Conservation (phyloP, 768 basidiomycete genomes). For the Russula virescens region DNA sequence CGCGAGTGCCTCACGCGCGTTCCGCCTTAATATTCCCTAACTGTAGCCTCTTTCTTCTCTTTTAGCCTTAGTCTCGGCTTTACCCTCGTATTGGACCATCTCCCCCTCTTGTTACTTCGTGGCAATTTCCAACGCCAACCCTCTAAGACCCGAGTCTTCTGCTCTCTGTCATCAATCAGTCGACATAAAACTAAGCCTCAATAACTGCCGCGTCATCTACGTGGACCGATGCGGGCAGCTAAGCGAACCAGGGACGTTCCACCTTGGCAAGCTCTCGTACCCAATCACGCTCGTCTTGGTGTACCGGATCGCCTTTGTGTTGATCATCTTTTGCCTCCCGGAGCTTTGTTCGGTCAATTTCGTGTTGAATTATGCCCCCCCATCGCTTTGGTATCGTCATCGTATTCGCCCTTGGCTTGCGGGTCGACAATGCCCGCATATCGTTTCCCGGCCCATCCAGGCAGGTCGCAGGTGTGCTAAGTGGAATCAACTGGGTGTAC, state of each 20-base stretch:
- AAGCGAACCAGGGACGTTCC: constrained; percentile 73
- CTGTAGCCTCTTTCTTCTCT: no score
- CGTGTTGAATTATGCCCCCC: constrained; percentile 66
- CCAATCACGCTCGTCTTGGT: constrained; percentile 54
- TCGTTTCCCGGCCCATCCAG: constrained; percentile 68
- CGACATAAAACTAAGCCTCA: no score
- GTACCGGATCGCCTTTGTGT: constrained; percentile 64
- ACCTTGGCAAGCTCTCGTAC: constrained; percentile 57
- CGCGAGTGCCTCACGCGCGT: no score
- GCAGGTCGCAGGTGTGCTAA: constrained; percentile 43
- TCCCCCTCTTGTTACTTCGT: no score
- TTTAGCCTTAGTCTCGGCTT: no score
- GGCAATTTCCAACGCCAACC: no score
- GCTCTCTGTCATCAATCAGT: no score
- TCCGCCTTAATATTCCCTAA: no score
- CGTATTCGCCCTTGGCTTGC: constrained; percentile 55
- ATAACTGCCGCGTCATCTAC: constrained; percentile 61
- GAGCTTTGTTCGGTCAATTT: constrained; percentile 62
- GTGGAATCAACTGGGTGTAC: no score
- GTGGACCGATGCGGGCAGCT: constrained; percentile 50
- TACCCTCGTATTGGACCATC: no score
- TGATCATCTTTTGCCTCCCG: constrained; percentile 68
- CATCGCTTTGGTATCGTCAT: constrained; percentile 72
- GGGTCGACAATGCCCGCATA: constrained; percentile 62
- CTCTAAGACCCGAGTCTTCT: no score